Percentiles rank a stretch among this genome's conserved stretches.
Evolutionary conservation across 768 basidiomycete species (phyloP).

Genomic region (Suillus plorans): DNA sequence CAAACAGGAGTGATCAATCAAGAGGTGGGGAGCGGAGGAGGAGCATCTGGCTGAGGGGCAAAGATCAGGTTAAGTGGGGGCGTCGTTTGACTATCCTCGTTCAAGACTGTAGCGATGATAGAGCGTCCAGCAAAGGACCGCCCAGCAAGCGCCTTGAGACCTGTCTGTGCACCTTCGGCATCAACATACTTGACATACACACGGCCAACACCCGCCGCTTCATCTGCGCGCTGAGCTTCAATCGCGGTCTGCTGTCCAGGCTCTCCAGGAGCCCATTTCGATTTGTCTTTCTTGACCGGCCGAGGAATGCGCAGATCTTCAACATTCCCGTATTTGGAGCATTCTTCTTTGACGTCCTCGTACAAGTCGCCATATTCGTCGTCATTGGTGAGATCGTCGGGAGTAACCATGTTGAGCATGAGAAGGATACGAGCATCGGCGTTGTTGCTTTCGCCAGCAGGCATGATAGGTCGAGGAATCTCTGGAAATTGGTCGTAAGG

Average conservation of each 20-base stretch:
- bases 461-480: conserved; percentile 86
- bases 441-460: conserved; percentile 66
- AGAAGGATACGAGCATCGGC: conserved; percentile 82
- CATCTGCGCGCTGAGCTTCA: conserved; percentile 75
- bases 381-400: conserved; percentile 89
- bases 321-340: conserved; percentile 74
- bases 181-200: conserved; percentile 90
- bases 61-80: conserved; percentile 82
- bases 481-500: conserved; percentile 82
- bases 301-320: conserved; percentile 88
- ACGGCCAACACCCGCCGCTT: conserved; percentile 89
- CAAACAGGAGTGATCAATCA: conserved; percentile 14
- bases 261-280: conserved; percentile 70
- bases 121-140: conserved; percentile 84
- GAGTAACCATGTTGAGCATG: conserved; percentile 97
- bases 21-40: conserved; percentile 65
- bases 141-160: conserved; percentile 87
- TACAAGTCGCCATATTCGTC: conserved; percentile 92
- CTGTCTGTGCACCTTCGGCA: conserved; percentile 60
- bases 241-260: conserved; percentile 56
- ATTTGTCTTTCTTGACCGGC: conserved; percentile 83
- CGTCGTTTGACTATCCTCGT: conserved; percentile 82
- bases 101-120: conserved; percentile 82
- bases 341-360: conserved; percentile 94
- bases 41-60: conserved; percentile 80